Evolutionary conservation across 768 basidiomycete species (phyloP), one percentile per base, ranked within the genome.

Genomic region (Pleurotus sapidus): DNA sequence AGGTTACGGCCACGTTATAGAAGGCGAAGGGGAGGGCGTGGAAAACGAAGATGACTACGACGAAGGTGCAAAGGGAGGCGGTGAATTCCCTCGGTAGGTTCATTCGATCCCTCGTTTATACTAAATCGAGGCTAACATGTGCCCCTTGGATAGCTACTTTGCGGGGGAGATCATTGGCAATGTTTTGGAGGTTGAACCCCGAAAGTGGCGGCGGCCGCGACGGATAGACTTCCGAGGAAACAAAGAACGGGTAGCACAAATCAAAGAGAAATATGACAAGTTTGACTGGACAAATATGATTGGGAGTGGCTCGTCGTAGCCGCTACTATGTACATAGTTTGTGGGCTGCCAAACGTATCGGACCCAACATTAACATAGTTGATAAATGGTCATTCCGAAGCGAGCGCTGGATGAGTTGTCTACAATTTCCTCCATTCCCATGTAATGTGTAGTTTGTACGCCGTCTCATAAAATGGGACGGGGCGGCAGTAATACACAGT

Each of bases 1-100:
- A 66, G 97, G 97, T 2, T 99, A 94, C 67, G 97, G 97, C 0
- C 97, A 99, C 71, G 92, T 99, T 60, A 97, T 99, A 59, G 97
- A 99, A 70, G 97, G 97, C 1, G 83, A 84, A 0, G 84, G 80
- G 23, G 87, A 91, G 38, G 82, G 80, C 2, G 75, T 80, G 0
- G 82, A 79, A 15, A 84, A 87, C 14, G 85, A 87, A 59, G 69
- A 70, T 5, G 86, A 81, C 20, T 70, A 89, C 30, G 89, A 91
- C 60, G 94, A 94, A 67, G 93, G 91, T 1, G 93, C 89, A 64
- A 91, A 91, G 67, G 94, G 94, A 1, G 89, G 91, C 14, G 93
- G 93, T 8, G 92, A 94, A 55, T 99, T 98, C 66, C 92, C 94
- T 15, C 82, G 79, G 93, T 92, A 60, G 64, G 82, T 74, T 45